Base-by-base conservation (phyloP, 768 basidiomycete species). In the Amanita inopinata region DNA sequence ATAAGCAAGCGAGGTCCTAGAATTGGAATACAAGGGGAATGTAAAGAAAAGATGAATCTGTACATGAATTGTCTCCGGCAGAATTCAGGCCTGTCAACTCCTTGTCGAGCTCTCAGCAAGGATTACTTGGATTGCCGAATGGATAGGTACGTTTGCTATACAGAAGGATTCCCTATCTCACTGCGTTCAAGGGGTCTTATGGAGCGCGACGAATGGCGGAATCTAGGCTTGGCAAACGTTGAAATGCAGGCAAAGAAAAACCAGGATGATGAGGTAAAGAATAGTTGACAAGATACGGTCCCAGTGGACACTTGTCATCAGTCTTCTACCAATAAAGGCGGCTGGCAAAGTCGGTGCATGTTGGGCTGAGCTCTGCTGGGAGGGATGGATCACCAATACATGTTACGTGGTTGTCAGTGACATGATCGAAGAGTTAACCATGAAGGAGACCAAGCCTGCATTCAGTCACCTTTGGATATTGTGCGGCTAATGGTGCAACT, bases 121-220 rank as follows among this genome's bases (percentile, higher is more conserved):
- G 69, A 80, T 23, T 94, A 94, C 53, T 71, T 94, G 20, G 78
- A 89, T 45, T 94, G 91, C 55, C 69, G 91, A 49, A 93, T 94
- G 91, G 65, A 76, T 54, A 82, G 80, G 90, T 90, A 54, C 52
- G 83, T 64, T 20, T 5, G n/a, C 19, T 31, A 22, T 18, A 33
- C n/a, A 22, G 10, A 22, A 18, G 18, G n/a, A 3, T 19, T 12
- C 4, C 19, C 5, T 19, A 12, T 35, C 28, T 32, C 24, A 39
- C 19, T 30, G 47, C 34, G 24, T 17, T 40, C 14, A 40, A 92
- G 90, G 51, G 86, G 83, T n/a, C 66, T 92, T 37, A 92, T 93
- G 90, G 80, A 85, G 50, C 70, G 73, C 34, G 90, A 91, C 53
- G 79, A 90, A 10, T 90, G 89, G 83, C 73, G 69, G 50, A 94